Conservation (phyloP, 371 early-diverging fungal genomes). For the Lichtheimia ornata region DNA sequence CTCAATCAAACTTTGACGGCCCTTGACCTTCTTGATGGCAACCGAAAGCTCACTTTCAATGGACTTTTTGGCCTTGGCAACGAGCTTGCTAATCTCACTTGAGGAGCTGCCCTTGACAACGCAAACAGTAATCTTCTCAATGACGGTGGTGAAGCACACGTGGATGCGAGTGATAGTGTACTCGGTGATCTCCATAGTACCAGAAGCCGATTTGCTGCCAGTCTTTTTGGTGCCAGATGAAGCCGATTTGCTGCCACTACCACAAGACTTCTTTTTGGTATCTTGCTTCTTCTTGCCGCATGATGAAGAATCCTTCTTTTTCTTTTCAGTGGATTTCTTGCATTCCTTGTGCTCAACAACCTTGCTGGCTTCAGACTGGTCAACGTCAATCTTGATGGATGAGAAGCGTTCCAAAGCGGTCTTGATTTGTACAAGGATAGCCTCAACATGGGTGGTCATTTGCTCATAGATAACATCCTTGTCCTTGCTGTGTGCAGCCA, state of each 20-base stretch:
- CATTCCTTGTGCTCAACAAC: neutral
- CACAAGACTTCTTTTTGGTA: neutral
- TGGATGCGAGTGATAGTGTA: neutral
- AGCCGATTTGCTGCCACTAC: neutral
- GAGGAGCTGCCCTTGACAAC: neutral
- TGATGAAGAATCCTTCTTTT: constrained; percentile 2
- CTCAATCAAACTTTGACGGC: neutral
- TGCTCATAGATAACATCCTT: neutral
- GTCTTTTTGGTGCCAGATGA: neutral
- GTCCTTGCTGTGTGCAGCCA: neutral
- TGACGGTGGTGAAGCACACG: neutral
- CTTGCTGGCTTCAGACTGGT: too few relatives aligned
- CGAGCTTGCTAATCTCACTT: neutral
- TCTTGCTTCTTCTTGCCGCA: neutral
- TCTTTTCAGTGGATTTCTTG: neutral
- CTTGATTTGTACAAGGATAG: constrained; percentile 1
- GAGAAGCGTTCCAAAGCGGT: neutral
- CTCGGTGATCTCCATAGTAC: neutral
- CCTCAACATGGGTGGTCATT: neutral
- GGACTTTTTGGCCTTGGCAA: neutral
- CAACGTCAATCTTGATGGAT: neutral
- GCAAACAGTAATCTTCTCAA: neutral
- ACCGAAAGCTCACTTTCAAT: neutral
- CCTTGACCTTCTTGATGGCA: neutral
- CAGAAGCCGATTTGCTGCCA: neutral